Evolutionary conservation across 192 early-diverging fungal species (phyloP).

Genomic region (Backusella macrospora): DNA sequence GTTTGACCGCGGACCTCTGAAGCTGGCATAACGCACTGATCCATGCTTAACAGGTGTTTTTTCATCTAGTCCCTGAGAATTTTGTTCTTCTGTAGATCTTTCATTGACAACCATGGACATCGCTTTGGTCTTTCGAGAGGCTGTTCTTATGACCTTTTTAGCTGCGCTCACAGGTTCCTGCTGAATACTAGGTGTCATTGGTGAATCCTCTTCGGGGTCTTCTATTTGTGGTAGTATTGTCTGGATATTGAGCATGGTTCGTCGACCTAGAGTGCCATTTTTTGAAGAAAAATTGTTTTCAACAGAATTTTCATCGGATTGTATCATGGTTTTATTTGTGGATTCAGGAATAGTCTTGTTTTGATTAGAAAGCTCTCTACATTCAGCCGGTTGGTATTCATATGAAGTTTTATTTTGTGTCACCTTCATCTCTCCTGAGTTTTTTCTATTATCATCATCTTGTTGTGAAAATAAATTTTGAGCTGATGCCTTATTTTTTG

Average conservation of each 20-base stretch:
- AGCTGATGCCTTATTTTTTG: neutral
- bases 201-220: neutral
- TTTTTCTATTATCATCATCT: neutral
- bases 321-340: neutral
- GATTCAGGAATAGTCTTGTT: neutral
- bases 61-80: neutral
- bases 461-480: constrained; percentile 16
- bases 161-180: constrained; percentile 20
- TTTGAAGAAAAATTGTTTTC: neutral
- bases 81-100: neutral
- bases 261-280: neutral
- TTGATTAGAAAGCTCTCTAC: neutral
- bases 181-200: neutral
- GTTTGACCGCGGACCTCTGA: neutral
- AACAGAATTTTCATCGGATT: neutral
- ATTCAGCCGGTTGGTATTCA: neutral
- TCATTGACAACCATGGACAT: constrained; percentile 10
- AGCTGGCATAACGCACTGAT: constrained; percentile 3
- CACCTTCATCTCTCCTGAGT: neutral
- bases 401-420: constrained; percentile 15
- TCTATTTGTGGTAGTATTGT: neutral
- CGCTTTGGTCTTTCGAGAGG: constrained; percentile 20
- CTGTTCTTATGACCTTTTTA: constrained; percentile 18
- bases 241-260: neutral
- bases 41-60: constrained; percentile 13